Evolutionary conservation across 2,329 filamentous ascomycete genomes (phyloP), one percentile per base, ranked within the genome.

Genomic region (Fusarium sp.): DNA sequence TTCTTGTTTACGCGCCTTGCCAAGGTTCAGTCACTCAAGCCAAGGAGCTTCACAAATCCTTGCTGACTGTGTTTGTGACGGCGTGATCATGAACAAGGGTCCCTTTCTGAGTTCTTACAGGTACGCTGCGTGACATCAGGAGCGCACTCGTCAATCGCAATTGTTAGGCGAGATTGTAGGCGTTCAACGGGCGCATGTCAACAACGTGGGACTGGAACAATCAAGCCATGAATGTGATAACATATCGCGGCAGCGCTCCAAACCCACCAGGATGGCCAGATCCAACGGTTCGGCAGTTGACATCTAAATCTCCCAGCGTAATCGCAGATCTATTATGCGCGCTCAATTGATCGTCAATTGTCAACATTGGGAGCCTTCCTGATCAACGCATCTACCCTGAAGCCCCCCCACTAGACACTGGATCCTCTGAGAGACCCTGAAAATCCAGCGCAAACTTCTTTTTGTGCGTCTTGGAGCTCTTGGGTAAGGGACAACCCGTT

Each of bases 341-440:
- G 13, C 19, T 19, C 19, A 19, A 25, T 49, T 23, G 28, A 37
- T 60, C 30, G 23, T 42, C 39, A 7, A 25, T 12, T 25, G 16
- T 8, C 11, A 16, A 23, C 26, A 13, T 18, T n/a, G 2, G 11
- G 37, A 49, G 13, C 5, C 6, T 25, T 41, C 16, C 19, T 10
- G 23, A 58, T 18, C 21, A 11, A 21, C 19, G 3, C 1, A 7
- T 14, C n/a, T 65, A 65, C 60, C 60, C 62, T 65, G 26, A 10
- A 65, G 51, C 39, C 41, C 44, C 12, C 52, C 52, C 26, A 41
- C 62, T 18, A 34, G 26, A 19, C 16, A 39, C 25, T 28, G 51
- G 51, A 56, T 34, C 39, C 23, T 37, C 12, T 14, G 11, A 7
- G 12, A 63, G 59, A 63, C 58, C 58, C 61, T 63, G 59, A 49